phyloP scores from a whole-genome alignment of 2,329 filamentous ascomycete genomes.

The Trichoderma lentiforme region DNA sequence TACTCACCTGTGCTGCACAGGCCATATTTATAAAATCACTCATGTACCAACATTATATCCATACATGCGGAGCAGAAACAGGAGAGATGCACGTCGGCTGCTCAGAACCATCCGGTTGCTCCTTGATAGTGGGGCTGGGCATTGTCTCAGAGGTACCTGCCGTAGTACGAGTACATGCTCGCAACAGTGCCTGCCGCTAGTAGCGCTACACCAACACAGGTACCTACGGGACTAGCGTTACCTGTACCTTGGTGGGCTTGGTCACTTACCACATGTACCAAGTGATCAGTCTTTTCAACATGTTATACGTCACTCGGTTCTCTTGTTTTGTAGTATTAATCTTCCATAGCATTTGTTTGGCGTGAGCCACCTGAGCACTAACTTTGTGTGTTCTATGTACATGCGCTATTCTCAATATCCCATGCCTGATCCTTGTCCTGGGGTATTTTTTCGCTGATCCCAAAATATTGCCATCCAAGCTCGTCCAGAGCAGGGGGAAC shows the following conservation, averaged over 20 bases:
- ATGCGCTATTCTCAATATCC: not conserved
- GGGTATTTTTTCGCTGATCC: not conserved
- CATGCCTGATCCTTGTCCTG: not conserved
- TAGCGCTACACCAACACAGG: not conserved
- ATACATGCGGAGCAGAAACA: not conserved
- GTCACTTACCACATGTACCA: not conserved
- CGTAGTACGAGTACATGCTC: not conserved
- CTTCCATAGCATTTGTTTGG: not conserved
- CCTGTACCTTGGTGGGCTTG: not conserved
- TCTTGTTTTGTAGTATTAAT: not conserved
- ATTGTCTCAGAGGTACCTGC: not conserved
- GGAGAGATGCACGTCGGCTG: not conserved
- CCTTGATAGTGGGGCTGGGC: not conserved
- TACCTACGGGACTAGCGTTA: not conserved
- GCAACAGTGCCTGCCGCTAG: not conserved
- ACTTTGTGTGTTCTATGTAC: conserved; percentile 9
- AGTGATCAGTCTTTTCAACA: not conserved
- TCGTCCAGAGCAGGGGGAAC: not conserved
- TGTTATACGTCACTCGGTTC: not conserved
- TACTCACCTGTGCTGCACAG: not conserved
- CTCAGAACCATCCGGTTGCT: not conserved
- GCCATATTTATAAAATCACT: not conserved
- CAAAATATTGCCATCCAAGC: not conserved
- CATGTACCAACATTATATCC: not conserved
- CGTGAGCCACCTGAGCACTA: conserved; percentile 2